phyloP scores from a whole-genome alignment of 305 asterid species.

The Fraxinus angustifolia region DNA sequence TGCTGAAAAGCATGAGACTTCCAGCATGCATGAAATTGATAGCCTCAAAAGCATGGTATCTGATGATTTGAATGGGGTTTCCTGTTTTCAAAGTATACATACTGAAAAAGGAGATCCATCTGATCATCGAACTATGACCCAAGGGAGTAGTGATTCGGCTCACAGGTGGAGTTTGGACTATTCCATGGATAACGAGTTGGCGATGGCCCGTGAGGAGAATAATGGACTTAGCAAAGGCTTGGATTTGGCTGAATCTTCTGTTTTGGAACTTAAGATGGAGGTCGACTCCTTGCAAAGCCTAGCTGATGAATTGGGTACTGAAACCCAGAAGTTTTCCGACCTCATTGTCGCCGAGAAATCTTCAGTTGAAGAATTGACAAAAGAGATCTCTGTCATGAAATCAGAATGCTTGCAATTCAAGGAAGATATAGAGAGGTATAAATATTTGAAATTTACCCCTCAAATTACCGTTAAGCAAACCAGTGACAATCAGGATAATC shows the following conservation, averaged over 20 bases:
- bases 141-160: conserved; percentile 46
- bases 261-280: conserved; percentile 73
- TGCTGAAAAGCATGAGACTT: conserved; percentile 66
- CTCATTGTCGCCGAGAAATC: conserved; percentile 61
- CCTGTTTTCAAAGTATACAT: conserved; percentile 44
- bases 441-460: conserved; percentile 45
- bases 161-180: conserved; percentile 57
- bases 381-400: conserved; percentile 61
- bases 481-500: conserved; percentile 35
- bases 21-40: conserved; percentile 28
- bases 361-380: conserved; percentile 58
- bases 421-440: conserved; percentile 56
- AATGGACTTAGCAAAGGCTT: conserved; percentile 67
- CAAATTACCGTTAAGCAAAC: conserved; percentile 34
- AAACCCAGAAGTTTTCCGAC: conserved; percentile 55
- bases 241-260: conserved; percentile 76
- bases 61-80: conserved; percentile 37
- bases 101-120: conserved; percentile 48
- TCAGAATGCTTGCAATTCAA: conserved; percentile 64
- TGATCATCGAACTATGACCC: conserved; percentile 42
- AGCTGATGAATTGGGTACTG: conserved; percentile 66
- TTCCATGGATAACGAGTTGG: conserved; percentile 58
- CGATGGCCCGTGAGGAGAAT: conserved; percentile 67
- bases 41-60: conserved; percentile 42
- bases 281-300: conserved; percentile 69